Evolutionary conservation across 2,329 filamentous ascomycete genomes (phyloP), one percentile per base, ranked within the genome.

Genomic region (Ophiostoma ips): DNA sequence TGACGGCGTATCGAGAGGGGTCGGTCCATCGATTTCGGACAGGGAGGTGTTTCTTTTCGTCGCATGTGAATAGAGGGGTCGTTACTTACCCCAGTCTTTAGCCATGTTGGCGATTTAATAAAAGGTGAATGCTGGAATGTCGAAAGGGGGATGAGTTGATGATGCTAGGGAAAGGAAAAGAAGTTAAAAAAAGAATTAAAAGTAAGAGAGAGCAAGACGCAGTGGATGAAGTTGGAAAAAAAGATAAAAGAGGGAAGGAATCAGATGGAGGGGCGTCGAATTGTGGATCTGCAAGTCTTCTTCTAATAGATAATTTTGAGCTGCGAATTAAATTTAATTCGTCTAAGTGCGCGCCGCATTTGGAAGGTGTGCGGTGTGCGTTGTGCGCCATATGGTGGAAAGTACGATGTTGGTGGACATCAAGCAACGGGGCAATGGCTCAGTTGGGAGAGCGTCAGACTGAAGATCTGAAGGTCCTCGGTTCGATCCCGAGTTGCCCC

Each of bases 381-480:
- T n/a, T n/a, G n/a, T n/a, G n/a, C 24, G 24, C 24, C 24, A 5
- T 28, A 28, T 28, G 24, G 8, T 4, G 8, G 24, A 4, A 28
- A 8, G 24, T 28, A 28, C 24, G 24, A 28, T 8, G 24, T 8
- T 28, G 24, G 24, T 28, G 24, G 24, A 34, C 10, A 34, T 34
- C 9, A 34, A 34, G n/a, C n/a, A 34, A 34, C 31, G 40, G 40
- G 40, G 40, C 40, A 43, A 43, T 43, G 40, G 40, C 40, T 43
- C 40, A 43, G 40, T 43, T 43, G 40, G 40, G 40, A 43, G 40
- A 43, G 40, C 40, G 40, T 43, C 40, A 43, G 40, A 43, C 40
- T 43, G 40, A 43, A 43, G 40, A 43, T 43, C 40, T 43, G 40
- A 43, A 43, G 40, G 40, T 43, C 40, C 40, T 43, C 40, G 40